phyloP scores from a whole-genome alignment of 2,329 filamentous ascomycete species.

The Colletotrichum musae region DNA sequence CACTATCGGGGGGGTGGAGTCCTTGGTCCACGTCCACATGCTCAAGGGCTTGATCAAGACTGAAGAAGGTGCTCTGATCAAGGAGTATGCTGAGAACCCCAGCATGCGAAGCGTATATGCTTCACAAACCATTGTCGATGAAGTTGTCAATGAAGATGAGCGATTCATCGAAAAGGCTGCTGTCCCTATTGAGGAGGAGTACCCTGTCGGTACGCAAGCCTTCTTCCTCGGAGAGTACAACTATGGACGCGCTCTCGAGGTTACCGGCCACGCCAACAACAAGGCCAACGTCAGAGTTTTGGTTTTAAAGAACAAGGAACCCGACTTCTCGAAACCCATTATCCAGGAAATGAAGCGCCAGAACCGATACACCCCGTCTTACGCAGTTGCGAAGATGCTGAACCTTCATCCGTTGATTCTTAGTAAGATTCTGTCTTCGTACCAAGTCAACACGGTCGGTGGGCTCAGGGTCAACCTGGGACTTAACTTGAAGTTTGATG shows the following conservation, averaged over 20 bases:
- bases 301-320: conserved; percentile 78
- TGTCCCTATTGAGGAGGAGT: conserved; percentile 92
- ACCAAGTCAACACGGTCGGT: conserved; percentile 83
- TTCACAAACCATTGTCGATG: conserved; percentile 90
- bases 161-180: conserved; percentile 93
- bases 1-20: conserved; percentile 88
- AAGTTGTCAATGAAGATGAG: conserved; percentile 90
- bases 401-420: conserved; percentile 88
- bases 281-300: conserved; percentile 87
- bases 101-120: conserved; percentile 92
- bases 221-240: conserved; percentile 97
- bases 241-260: conserved; percentile 90
- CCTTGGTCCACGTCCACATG: conserved; percentile 92
- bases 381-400: conserved; percentile 86
- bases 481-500: conserved; percentile 97
- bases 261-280: conserved; percentile 80
- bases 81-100: conserved; percentile 90
- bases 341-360: conserved; percentile 78
- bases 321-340: conserved; percentile 84
- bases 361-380: conserved; percentile 88
- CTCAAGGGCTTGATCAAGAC: conserved; percentile 92
- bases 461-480: conserved; percentile 90
- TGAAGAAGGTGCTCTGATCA: conserved; percentile 90
- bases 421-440: conserved; percentile 96
- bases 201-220: conserved; percentile 83